Conservation (phyloP, 1,284 basidiomycete species). For the Boletus hoseneyae region DNA sequence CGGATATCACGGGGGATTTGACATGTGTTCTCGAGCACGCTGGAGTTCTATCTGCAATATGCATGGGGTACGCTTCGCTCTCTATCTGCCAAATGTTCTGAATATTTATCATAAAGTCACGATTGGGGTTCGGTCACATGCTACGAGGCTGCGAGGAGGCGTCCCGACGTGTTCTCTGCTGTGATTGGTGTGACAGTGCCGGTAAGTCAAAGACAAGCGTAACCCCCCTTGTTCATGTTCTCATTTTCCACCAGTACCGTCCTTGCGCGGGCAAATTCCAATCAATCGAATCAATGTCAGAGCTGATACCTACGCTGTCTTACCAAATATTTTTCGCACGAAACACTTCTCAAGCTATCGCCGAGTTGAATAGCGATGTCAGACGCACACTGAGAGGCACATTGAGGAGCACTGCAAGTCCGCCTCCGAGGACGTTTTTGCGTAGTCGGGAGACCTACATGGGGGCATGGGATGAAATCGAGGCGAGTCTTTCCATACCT, state of each 20-base stretch:
- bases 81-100: neutral
- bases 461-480: slow-evolving; percentile 39
- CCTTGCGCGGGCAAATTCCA: slow-evolving; percentile 45
- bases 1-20: slow-evolving; percentile 58
- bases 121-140: slow-evolving; percentile 70
- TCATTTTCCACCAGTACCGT: slow-evolving; percentile 44
- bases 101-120: slow-evolving; percentile 42
- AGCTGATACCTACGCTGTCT: slow-evolving; percentile 46
- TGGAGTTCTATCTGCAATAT: slow-evolving; percentile 46
- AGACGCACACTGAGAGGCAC: slow-evolving; percentile 53
- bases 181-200: slow-evolving; percentile 61
- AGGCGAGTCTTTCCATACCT: slow-evolving; percentile 4
- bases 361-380: slow-evolving; percentile 54
- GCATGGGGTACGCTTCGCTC: slow-evolving; percentile 50
- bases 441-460: slow-evolving; percentile 47
- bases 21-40: slow-evolving; percentile 56
- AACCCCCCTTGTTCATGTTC: neutral
- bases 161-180: slow-evolving; percentile 58
- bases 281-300: slow-evolving; percentile 42
- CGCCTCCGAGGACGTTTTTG: slow-evolving; percentile 55
- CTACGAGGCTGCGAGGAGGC: slow-evolving; percentile 59
- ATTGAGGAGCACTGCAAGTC: slow-evolving; percentile 46
- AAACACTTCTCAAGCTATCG: slow-evolving; percentile 43
- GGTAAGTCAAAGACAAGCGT: slow-evolving; percentile 34
- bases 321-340: slow-evolving; percentile 63